Percentiles rank a stretch among this genome's conserved stretches.
Conservation (phyloP, 1,284 basidiomycete genomes). For the Ceratobasidium theobromae region DNA sequence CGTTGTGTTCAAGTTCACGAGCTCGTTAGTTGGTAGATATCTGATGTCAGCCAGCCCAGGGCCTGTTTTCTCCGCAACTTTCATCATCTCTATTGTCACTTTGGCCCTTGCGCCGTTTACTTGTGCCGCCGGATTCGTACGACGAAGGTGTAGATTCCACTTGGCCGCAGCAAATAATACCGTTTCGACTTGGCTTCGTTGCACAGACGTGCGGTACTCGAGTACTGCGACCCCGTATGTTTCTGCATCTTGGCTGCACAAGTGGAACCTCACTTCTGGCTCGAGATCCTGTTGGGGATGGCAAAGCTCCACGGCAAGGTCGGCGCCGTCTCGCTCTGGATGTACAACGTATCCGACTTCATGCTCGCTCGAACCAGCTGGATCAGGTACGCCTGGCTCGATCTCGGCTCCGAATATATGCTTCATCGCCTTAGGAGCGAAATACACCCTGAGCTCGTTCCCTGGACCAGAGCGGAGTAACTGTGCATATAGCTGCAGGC, state of each 20-base stretch:
- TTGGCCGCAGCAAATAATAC: conserved; percentile 24
- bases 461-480: conserved; percentile 10
- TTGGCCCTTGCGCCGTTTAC: neutral
- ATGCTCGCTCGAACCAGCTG: no score
- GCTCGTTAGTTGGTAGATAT: no score
- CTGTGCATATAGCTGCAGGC: conserved; percentile 29
- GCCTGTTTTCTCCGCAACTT: neutral
- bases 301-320: conserved; percentile 8
- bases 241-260: neutral
- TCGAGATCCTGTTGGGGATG: neutral
- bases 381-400: no score
- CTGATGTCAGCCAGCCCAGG: no score
- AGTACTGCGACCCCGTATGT: neutral
- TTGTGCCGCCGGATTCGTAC: no score
- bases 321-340: conserved; percentile 1
- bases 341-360: conserved; percentile 23
- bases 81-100: conserved; percentile 7
- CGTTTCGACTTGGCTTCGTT: neutral
- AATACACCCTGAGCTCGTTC: conserved; percentile 10
- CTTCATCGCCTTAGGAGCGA: conserved; percentile 9
- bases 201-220: neutral
- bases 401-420: no score
- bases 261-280: conserved; percentile 1
- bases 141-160: conserved; percentile 46
- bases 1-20: no score